Percentiles rank a stretch among this genome's conserved stretches.
These are phyloP conservation scores for Penicillium sp. DNA, from an alignment of 2,329 filamentous ascomycete species.

Conservation along the genomic window DNA sequence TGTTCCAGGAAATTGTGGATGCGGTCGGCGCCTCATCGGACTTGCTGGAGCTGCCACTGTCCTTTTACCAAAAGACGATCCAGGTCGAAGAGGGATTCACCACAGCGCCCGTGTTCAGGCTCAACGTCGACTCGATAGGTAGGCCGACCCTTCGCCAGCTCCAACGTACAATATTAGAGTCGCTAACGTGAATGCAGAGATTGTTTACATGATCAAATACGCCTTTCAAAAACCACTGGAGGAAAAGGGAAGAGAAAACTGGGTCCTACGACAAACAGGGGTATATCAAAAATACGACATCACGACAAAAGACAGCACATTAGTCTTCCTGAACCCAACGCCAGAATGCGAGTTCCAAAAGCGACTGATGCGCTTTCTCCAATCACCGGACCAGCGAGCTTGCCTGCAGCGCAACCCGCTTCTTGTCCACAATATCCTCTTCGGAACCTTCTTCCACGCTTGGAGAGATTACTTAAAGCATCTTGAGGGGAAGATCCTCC, in stretches of 20 bases:
- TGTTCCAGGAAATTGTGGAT: conserved; percentile 29
- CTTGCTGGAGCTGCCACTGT: conserved; percentile 30
- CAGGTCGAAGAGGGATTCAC: conserved; percentile 33
- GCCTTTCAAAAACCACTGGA: conserved; percentile 29
- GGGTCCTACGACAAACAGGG: conserved; percentile 38
- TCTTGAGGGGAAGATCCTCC: conserved; percentile 30
- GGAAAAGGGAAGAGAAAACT: conserved; percentile 27
- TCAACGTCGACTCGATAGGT: conserved; percentile 24
- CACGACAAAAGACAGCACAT: conserved; percentile 27
- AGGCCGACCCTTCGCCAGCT: not conserved
- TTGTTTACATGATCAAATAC: conserved; percentile 37
- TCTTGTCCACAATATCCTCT: conserved; percentile 33
- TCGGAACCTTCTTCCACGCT: conserved; percentile 34
- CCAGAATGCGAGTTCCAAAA: conserved; percentile 21
- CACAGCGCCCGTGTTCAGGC: conserved; percentile 22
- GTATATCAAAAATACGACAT: conserved; percentile 37
- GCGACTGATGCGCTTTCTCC: conserved; percentile 21
- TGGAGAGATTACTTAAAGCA: conserved; percentile 38
- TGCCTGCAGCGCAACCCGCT: conserved; percentile 24
- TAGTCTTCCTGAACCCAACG: conserved; percentile 33
- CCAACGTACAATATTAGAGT: not conserved
- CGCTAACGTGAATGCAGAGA: conserved; percentile 21
- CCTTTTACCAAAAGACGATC: conserved; percentile 31
- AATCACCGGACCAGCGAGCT: conserved; percentile 15
- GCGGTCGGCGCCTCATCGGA: conserved; percentile 21